A percentile compares a stretch with the other conserved stretches of the same genome.
phyloP scores from a whole-genome alignment of 2,329 filamentous ascomycete species.

The Paecilomyces fulvus region DNA sequence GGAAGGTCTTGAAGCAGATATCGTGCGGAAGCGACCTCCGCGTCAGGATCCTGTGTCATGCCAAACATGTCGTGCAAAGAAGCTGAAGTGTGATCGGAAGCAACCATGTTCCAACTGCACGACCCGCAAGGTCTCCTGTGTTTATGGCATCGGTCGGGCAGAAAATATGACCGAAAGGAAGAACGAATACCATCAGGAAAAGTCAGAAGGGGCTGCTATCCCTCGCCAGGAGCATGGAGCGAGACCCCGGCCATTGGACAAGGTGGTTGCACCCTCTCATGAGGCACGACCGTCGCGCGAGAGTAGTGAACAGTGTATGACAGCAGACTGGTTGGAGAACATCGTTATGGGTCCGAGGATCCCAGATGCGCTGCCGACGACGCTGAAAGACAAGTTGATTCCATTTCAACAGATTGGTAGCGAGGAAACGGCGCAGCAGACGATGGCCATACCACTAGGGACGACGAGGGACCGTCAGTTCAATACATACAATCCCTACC shows the following conservation, averaged over 20 bases:
- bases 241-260: background rate
- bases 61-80: conserved; percentile 30
- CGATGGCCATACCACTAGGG: conserved; percentile 4
- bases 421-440: background rate
- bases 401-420: conserved; percentile 4
- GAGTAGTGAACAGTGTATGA: conserved; percentile 13
- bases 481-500: background rate
- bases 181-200: background rate
- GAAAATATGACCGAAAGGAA: background rate
- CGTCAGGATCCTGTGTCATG: conserved; percentile 34
- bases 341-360: conserved; percentile 22
- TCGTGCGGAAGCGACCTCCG: conserved; percentile 10
- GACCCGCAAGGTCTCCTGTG: conserved; percentile 20
- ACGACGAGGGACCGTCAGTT: background rate
- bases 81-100: conserved; percentile 48
- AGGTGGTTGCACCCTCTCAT: background rate
- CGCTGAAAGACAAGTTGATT: conserved; percentile 10
- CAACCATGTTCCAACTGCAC: conserved; percentile 44
- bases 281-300: background rate
- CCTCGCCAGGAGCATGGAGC: background rate
- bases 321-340: conserved; percentile 20
- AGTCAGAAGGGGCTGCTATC: background rate
- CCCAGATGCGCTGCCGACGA: conserved; percentile 12
- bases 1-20: background rate
- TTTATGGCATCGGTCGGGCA: conserved; percentile 8